phyloP scores from a whole-genome alignment of 2,329 filamentous ascomycete species.

The Alternaria gaisen region DNA sequence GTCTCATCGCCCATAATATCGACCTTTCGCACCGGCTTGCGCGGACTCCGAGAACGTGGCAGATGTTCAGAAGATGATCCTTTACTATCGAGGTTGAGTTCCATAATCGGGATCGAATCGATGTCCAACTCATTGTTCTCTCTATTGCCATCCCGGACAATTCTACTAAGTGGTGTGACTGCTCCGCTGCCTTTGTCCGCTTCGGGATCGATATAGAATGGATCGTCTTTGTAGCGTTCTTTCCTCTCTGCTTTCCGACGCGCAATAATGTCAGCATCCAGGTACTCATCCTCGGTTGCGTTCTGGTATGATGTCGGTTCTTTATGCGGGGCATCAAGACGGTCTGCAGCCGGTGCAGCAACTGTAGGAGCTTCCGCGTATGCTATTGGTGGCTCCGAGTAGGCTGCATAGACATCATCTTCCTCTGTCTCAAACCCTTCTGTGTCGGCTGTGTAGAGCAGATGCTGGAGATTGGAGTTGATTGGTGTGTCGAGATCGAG shows the following conservation, averaged over 20 bases:
- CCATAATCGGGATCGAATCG: slow-evolving; percentile 95
- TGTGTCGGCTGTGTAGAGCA: slow-evolving; percentile 66
- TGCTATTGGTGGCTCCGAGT: slow-evolving; percentile 53
- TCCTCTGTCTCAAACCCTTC: slow-evolving; percentile 55
- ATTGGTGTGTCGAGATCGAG: slow-evolving; percentile 85
- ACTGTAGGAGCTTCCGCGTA: slow-evolving; percentile 26
- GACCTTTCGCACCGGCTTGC: slow-evolving; percentile 47
- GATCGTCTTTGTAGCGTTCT: slow-evolving; percentile 89
- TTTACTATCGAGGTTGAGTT: slow-evolving; percentile 74
- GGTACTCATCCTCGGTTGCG: slow-evolving; percentile 60
- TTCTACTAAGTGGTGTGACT: slow-evolving; percentile 81
- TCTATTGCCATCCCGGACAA: slow-evolving; percentile 72
- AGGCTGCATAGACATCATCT: slow-evolving; percentile 58
- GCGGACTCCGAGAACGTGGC: slow-evolving; percentile 38
- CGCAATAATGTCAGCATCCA: slow-evolving; percentile 78
- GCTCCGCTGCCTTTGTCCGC: slow-evolving; percentile 63
- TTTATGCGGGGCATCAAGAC: slow-evolving; percentile 51
- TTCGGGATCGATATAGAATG: slow-evolving; percentile 82
- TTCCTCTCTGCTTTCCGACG: slow-evolving; percentile 77
- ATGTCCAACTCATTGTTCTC: slow-evolving; percentile 80
- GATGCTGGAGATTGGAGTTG: slow-evolving; percentile 73
- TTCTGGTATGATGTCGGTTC: slow-evolving; percentile 57
- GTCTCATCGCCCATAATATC: slow-evolving; percentile 61
- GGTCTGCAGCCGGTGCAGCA: slow-evolving; percentile 53
- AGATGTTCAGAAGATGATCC: slow-evolving; percentile 30